A percentile compares a stretch with the other conserved stretches of the same genome.
These are phyloP conservation scores for Helichrysum umbraculigerum DNA, from an alignment of 129 eudicot genomes.

Conservation along the genomic window DNA sequence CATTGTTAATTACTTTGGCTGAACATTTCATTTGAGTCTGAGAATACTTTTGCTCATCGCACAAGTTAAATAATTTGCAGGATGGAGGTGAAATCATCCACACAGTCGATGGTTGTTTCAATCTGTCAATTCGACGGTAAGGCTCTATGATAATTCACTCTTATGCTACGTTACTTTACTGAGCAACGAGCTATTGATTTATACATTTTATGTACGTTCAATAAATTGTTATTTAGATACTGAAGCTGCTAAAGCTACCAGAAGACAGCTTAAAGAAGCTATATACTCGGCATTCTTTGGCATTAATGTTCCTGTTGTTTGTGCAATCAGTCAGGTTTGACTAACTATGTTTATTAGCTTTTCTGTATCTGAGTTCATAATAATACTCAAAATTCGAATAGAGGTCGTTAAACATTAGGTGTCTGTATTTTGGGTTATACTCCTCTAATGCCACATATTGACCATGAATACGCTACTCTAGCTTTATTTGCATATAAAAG, in stretches of 20 bases:
- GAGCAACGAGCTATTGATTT: background rate
- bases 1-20: background rate
- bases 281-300: too few species aligned
- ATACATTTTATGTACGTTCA: background rate
- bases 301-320: too few species aligned
- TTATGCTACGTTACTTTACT: background rate
- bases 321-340: slow-evolving; percentile 89
- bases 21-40: background rate
- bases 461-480: slow-evolving; percentile 65
- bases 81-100: too few species aligned
- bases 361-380: background rate
- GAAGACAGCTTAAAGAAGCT: too few species aligned
- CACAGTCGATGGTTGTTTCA: slow-evolving; percentile 82
- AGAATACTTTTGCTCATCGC: background rate
- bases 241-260: slow-evolving; percentile 83
- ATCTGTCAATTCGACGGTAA: slow-evolving; percentile 78
- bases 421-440: background rate
- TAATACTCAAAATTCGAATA: slow-evolving; percentile 4
- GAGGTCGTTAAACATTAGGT: background rate
- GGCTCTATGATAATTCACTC: slow-evolving; percentile 24
- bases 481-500: slow-evolving; percentile 84
- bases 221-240: slow-evolving; percentile 58
- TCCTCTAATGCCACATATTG: slow-evolving; percentile 28
- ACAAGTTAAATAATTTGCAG: slow-evolving; percentile 36
- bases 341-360: background rate